Evolutionary conservation across 805 yeast genomes (phyloP), one percentile per base, ranked within the genome.

Genomic region (Candida germanica): DNA sequence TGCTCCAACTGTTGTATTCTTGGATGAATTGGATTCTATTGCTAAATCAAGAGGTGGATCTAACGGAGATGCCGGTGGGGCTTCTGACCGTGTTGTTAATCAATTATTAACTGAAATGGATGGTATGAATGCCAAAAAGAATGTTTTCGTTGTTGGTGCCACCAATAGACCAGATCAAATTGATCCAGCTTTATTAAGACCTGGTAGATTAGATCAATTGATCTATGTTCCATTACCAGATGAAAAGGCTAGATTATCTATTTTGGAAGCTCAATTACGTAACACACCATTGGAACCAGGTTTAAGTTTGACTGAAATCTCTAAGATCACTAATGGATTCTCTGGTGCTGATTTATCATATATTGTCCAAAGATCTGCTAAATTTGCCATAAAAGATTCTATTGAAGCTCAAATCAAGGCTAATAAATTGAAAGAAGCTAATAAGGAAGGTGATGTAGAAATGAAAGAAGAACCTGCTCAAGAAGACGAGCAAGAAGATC

Each of bases 111-210:
- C 97, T 6, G 96, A 89, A 71, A 93, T 93, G 98, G 99, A 93
- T 67, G 99, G 99, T 79, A 93, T 93, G 98, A 93, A 93, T 61
- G 96, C 97, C 46, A 93, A 93, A 75, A 93, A 93, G 81, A 93
- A 93, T 58, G 98, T 93, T 24, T 93, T 93, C 58, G 97, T 93
- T 39, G 87, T 93, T 69, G 99, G 98, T 69, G 99, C 99, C 27
- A 93, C 99, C 39, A 93, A 93, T 70, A 82, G 99, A 74, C 99
- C 99, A 26, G 99, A 94, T 65, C 98, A 93, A 72, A 93, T 93
- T 51, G 99, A 93, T 60, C 98, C 98, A 16, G 98, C 98, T 23
- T 79, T 93, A 57, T 75, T 93, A 66, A 88, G 98, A 75, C 98
- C 99, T 8, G 99, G 99, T 54, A 85, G 99, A 75, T 80, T 93